Conservation (phyloP, 306 rosid genomes). For the Citrullus colocynthis region DNA sequence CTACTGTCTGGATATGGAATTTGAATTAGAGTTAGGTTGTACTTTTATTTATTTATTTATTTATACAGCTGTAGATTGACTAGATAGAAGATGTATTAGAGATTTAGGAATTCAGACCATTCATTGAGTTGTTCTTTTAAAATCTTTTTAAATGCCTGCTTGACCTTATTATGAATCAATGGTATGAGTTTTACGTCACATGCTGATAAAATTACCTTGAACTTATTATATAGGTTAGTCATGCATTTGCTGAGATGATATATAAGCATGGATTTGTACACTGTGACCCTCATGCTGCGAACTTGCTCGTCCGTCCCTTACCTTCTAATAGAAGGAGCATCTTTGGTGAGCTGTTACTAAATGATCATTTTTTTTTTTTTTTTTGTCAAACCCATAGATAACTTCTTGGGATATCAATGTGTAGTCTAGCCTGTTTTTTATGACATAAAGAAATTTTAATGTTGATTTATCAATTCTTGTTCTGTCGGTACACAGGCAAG, state of each 20-base stretch:
- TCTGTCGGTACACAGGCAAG: conserved; percentile 39
- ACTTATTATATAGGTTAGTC: conserved; percentile 55
- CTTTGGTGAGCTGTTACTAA: conserved; percentile 38
- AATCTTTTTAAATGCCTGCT: background rate
- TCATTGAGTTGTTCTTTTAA: background rate
- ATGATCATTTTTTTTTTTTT: background rate
- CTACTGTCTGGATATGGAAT: background rate
- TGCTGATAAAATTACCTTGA: conserved; percentile 6
- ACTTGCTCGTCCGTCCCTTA: conserved; percentile 75
- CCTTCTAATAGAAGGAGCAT: conserved; percentile 53
- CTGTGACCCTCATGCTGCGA: conserved; percentile 96
- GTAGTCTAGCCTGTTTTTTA: background rate
- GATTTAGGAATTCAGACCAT: background rate
- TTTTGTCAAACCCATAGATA: background rate
- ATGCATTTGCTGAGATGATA: conserved; percentile 97
- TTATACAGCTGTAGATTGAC: background rate
- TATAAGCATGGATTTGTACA: conserved; percentile 97
- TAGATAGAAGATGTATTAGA: background rate
- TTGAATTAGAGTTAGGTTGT: background rate
- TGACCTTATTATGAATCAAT: background rate
- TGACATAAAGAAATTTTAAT: background rate
- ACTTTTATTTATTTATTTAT: background rate
- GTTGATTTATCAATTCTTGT: background rate
- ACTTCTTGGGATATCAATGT: background rate
- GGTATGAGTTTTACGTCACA: background rate